phyloP scores from a whole-genome alignment of 768 basidiomycete genomes.

The Tricholoma matsutake region DNA sequence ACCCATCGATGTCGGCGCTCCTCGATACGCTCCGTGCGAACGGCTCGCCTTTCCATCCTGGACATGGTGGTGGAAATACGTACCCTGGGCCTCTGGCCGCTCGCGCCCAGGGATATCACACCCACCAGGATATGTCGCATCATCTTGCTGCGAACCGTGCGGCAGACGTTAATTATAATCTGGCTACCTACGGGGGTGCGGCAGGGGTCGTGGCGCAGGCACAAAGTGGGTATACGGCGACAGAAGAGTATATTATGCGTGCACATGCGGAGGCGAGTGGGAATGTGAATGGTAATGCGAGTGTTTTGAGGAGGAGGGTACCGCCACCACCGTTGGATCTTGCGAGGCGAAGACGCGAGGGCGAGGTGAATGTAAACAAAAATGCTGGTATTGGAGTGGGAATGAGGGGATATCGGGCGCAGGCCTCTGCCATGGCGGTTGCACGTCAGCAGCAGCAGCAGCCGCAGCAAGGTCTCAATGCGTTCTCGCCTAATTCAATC shows the following conservation, averaged over 20 bases:
- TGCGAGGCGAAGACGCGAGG: constrained; percentile 17
- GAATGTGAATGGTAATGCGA: constrained; percentile 2
- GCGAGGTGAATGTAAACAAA: constrained; percentile 7
- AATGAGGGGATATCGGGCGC: constrained; percentile 40
- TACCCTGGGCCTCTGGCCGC: neutral
- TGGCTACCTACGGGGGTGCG: neutral
- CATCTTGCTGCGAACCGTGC: neutral
- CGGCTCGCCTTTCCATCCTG: constrained; percentile 6
- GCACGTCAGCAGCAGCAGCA: constrained; percentile 16
- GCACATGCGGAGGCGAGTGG: constrained; percentile 35
- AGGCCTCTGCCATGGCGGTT: constrained; percentile 31
- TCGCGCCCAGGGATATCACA: neutral
- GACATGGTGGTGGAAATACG: constrained; percentile 6
- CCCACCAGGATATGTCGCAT: neutral
- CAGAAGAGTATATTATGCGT: constrained; percentile 69
- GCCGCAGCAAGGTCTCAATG: neutral
- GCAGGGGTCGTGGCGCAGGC: constrained; percentile 23
- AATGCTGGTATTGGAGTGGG: constrained; percentile 34
- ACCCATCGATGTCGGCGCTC: constrained; percentile 37
- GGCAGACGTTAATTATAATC: neutral
- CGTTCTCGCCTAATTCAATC: constrained; percentile 18
- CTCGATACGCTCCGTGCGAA: constrained; percentile 30
- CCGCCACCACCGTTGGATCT: constrained; percentile 35
- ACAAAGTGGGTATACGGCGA: constrained; percentile 59
- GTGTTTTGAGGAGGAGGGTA: constrained; percentile 1